Conservation (phyloP, 176 grass and related monocot genomes). For the Dactylis glomerata region DNA sequence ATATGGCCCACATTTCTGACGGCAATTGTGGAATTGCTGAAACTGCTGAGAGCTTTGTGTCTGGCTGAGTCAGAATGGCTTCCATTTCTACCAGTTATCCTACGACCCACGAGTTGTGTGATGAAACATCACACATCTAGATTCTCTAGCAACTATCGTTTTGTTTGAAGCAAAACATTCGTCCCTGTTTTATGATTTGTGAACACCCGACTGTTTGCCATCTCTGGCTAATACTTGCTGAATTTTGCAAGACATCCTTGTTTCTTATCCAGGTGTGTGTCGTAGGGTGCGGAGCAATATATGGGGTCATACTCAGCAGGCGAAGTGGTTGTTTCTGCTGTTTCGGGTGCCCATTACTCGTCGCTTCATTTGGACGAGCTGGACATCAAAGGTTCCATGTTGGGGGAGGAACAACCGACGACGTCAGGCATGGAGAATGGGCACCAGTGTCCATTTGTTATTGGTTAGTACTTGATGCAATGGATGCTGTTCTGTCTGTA, state of each 20-base stretch:
- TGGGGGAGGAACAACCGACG: slow-evolving; percentile 50
- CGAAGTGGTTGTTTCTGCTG: slow-evolving; percentile 55
- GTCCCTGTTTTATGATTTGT: not conserved
- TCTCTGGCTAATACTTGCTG: not conserved
- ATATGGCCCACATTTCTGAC: not conserved
- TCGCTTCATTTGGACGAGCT: slow-evolving; percentile 48
- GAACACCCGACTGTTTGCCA: not conserved
- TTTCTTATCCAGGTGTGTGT: not conserved
- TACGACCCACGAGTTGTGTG: not conserved
- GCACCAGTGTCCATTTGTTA: slow-evolving; percentile 86
- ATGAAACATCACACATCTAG: not conserved
- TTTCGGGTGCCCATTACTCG: slow-evolving; percentile 59
- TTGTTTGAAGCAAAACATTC: not conserved
- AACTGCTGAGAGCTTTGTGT: not conserved
- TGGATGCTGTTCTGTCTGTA: not conserved
- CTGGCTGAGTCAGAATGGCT: not conserved
- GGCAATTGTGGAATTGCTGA: not conserved
- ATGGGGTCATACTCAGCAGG: slow-evolving; percentile 81
- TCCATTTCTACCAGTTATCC: not conserved
- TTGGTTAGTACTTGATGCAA: slow-evolving; percentile 47
- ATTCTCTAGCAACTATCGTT: not conserved
- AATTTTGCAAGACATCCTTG: not conserved
- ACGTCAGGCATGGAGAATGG: slow-evolving; percentile 60
- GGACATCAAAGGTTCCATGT: slow-evolving; percentile 13
- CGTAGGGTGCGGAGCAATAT: not conserved